Percentiles rank a stretch among this genome's conserved stretches.
Evolutionary conservation across 192 early-diverging fungal genomes (phyloP).

Genomic region (Backusella psychrophila): DNA sequence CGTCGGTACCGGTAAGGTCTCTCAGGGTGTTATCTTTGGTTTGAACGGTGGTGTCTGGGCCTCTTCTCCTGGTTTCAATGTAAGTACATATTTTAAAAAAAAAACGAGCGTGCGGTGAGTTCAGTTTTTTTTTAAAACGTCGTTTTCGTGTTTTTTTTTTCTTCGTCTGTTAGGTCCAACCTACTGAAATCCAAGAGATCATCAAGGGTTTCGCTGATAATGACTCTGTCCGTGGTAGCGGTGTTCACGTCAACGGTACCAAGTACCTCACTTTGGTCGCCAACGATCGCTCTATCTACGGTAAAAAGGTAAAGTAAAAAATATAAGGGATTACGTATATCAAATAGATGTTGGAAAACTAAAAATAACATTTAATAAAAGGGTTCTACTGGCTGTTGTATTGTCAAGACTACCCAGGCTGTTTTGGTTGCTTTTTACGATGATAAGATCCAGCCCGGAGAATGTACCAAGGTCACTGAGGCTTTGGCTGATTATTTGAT

Average conservation of each 20-base stretch:
- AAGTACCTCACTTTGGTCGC: conserved; percentile 77
- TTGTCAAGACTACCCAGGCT: conserved; percentile 78
- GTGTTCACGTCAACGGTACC: conserved; percentile 60
- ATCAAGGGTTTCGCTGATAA: conserved; percentile 63
- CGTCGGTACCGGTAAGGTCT: conserved; percentile 68
- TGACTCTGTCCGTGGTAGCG: conserved; percentile 52
- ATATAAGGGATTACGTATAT: neutral
- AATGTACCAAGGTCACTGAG: conserved; percentile 73
- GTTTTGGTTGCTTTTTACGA: conserved; percentile 72
- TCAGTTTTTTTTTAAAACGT: neutral
- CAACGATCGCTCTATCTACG: conserved; percentile 70
- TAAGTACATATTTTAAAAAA: conserved; percentile 40
- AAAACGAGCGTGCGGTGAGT: neutral
- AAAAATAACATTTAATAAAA: conserved; percentile 31
- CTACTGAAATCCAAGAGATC: conserved; percentile 57
- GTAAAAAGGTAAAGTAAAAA: conserved; percentile 60
- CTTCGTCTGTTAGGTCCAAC: conserved; percentile 40
- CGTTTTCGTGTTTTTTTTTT: conserved; percentile 11
- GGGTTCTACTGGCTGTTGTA: conserved; percentile 66
- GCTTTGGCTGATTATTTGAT: conserved; percentile 78
- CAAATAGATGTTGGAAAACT: neutral
- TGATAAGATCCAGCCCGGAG: conserved; percentile 63
- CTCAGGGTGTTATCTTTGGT: conserved; percentile 80
- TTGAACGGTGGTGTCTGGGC: conserved; percentile 84
- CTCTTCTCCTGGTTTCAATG: conserved; percentile 64